Base-by-base conservation (phyloP, 805 yeast genomes). In the Grigorovia transvaalensis region DNA sequence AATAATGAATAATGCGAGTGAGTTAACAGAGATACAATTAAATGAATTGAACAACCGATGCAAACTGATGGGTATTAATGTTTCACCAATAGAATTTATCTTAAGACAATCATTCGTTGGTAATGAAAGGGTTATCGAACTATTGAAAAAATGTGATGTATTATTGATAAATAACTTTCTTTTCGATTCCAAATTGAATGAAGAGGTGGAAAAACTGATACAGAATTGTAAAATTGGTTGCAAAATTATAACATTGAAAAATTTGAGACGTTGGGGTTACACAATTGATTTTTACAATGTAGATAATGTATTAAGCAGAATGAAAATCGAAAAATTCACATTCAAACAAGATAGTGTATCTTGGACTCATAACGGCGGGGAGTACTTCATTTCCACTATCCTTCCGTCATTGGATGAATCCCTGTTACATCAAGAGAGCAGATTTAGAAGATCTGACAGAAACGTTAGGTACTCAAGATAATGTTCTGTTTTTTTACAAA, bases 301-400 rank as follows among this genome's bases (percentile, higher is more conserved):
- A 13, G 79, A 73, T 17, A 74, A 80, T 40, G 76, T 87, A 13
- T 70, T 88, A 55, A 88, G 83, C 61, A 74, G 82, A 59, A 71
- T 88, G 51, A 71, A 71, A 44, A 88, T 87, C 4, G 79, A 79
- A 51, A 79, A 78, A 57, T 80, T 72, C 55, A 76, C 77, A 61
- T 83, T 88, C 57, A 82, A 78, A 17, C 77, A 78, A 50, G 80
- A 82, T 51, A 79, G 89, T 45, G 96, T 90, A 9, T 85, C 95
- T 47, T 89, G 97, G 97, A 88, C 96, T 0, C 74, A 72, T 54
- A 81, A 83, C 6, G 88, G 85, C 47, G 87, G 86, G 1, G 81
- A 79, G 9, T 89, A 86, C 66, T 90, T 78, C 65, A 79, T 90
- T 8, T 79, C 93, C 15, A 82, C 88, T 9, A 86, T 87, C 4